Conservation (phyloP, 345 rosid genomes). For the Populus tremula region DNA sequence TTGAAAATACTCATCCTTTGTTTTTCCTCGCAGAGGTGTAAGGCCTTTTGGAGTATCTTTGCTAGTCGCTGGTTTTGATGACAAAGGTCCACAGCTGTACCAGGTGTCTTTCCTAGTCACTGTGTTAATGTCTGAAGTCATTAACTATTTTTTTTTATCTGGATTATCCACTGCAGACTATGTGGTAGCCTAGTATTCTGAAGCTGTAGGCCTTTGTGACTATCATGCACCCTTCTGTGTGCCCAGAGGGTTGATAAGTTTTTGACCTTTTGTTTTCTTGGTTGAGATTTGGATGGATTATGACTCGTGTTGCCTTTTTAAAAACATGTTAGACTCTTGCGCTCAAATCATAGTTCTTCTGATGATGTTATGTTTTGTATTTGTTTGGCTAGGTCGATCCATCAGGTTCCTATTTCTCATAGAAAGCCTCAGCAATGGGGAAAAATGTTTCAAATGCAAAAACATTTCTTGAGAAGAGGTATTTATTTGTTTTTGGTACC, state of each 20-base stretch:
- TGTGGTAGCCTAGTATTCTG: background rate
- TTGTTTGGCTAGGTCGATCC: conserved; percentile 67
- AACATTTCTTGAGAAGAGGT: conserved; percentile 95
- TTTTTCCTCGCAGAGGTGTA: conserved; percentile 60
- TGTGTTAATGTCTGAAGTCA: background rate
- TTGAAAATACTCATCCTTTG: background rate
- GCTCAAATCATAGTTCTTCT: background rate
- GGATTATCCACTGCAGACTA: background rate
- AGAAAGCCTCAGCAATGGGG: conserved; percentile 99
- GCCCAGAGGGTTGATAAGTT: background rate
- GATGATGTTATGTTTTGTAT: background rate
- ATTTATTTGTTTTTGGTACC: background rate
- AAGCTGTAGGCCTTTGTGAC: background rate
- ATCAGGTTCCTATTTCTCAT: conserved; percentile 95
- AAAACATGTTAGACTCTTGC: background rate
- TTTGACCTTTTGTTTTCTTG: background rate
- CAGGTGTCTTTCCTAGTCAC: conserved; percentile 47
- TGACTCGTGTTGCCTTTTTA: background rate
- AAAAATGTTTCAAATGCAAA: conserved; percentile 94
- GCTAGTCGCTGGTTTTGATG: conserved; percentile 87
- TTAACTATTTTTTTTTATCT: background rate
- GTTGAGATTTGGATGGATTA: background rate
- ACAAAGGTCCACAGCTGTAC: background rate
- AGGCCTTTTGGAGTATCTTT: conserved; percentile 96
- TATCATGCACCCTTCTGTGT: background rate